These are phyloP conservation scores for Salix dunnii DNA, from an alignment of 345 rosid species.

Conservation along the genomic window DNA sequence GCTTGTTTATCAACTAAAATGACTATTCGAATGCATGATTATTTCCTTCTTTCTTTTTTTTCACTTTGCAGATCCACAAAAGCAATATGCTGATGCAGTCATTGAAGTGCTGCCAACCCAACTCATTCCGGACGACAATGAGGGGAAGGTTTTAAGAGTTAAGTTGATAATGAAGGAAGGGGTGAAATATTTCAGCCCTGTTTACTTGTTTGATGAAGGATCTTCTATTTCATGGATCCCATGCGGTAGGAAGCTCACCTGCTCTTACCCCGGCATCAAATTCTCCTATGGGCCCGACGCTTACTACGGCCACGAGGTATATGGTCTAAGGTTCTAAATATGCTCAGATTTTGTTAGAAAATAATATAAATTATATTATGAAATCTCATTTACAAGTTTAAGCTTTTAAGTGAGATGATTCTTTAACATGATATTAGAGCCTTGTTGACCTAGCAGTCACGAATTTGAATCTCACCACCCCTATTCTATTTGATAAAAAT, in stretches of 20 bases:
- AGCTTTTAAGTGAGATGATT: no score
- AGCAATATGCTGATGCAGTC: slow-evolving; percentile 91
- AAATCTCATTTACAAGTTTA: no score
- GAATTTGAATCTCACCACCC: no score
- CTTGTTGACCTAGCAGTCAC: no score
- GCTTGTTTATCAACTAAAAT: background rate
- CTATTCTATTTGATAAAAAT: no score
- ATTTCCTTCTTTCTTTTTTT: background rate
- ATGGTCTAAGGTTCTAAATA: background rate
- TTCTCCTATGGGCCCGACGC: slow-evolving; percentile 75
- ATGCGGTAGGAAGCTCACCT: slow-evolving; percentile 92
- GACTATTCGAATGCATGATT: background rate
- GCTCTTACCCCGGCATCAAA: slow-evolving; percentile 98
- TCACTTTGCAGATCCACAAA: slow-evolving; percentile 72
- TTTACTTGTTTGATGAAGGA: slow-evolving; percentile 94
- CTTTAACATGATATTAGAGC: no score
- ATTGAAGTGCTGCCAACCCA: slow-evolving; percentile 89
- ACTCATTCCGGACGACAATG: slow-evolving; percentile 82
- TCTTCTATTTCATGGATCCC: slow-evolving; percentile 91
- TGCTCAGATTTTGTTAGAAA: no score
- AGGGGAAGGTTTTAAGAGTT: slow-evolving; percentile 93
- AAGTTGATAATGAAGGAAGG: slow-evolving; percentile 94
- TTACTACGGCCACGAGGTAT: slow-evolving; percentile 79
- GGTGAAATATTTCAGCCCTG: slow-evolving; percentile 74
- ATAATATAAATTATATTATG: no score